Base-by-base conservation (phyloP, 306 rosid species). In the Castanea sativa region DNA sequence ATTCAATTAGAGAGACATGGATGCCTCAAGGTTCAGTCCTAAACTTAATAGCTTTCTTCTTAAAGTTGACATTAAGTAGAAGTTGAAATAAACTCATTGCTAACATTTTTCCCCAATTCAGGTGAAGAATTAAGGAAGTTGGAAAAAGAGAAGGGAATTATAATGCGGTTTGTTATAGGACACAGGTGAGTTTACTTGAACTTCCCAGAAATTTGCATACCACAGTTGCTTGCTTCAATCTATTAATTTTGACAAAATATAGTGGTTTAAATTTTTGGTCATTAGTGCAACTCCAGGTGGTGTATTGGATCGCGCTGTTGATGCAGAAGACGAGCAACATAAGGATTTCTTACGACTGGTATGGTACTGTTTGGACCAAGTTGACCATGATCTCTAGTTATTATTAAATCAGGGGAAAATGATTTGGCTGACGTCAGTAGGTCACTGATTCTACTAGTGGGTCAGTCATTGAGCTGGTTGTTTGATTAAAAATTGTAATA, bases 1-100 rank as follows among this genome's bases (percentile, higher is more conserved):
- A 84, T 73, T 89, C 92, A 41, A 83, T 89, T 73, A 82, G 92
- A 82, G 90, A 84, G 73, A 89, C 92, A 29, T 89, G 92, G 92
- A 82, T 89, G 90, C 92, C 90, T 55, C 87, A 23, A 80, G 92
- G 90, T 89, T 29, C 53, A 57, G 20, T 57, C 57, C 51, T 23
- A 25, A 32, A 57, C 38, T 61, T 27, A 13, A 49, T 35, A 29
- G 32, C 57, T n/a, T 61, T 60, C 30, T 21, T 74, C 52, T 73
- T 2, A 3, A 71, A 15, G 52, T 11, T 56, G 30, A 57, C 68
- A 25, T 3, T 61, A 43, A 56, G 78, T 71, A 49, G 38, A 38
- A 20, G 63, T 76, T 21, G 7, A 77, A 76, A 8, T 73, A 78
- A 71, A 58, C 29, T 29, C 21, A 30, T 80, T 78, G 45, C 73